A percentile compares a stretch with the other conserved stretches of the same genome.
Evolutionary conservation across 768 basidiomycete genomes (phyloP).

Genomic region (Kwoniella dendrophila): DNA sequence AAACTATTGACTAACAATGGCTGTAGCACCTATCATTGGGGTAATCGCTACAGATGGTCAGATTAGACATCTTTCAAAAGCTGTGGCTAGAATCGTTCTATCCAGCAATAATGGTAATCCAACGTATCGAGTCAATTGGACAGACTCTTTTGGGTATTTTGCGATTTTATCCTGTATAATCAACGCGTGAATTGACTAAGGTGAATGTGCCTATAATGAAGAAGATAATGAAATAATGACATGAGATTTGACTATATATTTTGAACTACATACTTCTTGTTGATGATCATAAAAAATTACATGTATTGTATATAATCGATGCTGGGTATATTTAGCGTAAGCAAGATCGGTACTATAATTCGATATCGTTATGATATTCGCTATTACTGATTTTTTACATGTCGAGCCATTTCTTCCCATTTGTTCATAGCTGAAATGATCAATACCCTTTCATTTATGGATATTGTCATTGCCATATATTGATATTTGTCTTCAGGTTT

Average conservation of each 20-base stretch:
- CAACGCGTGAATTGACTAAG: no score
- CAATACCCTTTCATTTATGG: slow-evolving; percentile 23
- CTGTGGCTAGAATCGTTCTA: background rate
- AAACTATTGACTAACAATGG: background rate
- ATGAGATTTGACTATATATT: background rate
- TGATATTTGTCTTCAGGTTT: background rate
- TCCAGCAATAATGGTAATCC: no score
- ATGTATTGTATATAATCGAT: background rate
- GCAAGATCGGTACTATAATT: no score
- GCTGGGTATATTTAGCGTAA: slow-evolving; percentile 4
- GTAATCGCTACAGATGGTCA: slow-evolving; percentile 1
- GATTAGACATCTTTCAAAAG: background rate
- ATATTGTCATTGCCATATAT: slow-evolving; percentile 25
- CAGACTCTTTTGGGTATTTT: no score
- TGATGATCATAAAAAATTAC: background rate
- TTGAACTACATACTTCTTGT: no score
- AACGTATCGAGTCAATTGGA: no score
- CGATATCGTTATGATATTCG: no score
- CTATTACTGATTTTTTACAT: no score
- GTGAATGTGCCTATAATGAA: no score
- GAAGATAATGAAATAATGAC: no score
- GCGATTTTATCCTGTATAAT: no score
- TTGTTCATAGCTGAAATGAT: slow-evolving; percentile 12
- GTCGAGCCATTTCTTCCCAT: slow-evolving; percentile 14
- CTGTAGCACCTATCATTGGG: slow-evolving; percentile 14